phyloP scores from a whole-genome alignment of 805 yeast genomes.

The Metschnikowia lachancei region DNA sequence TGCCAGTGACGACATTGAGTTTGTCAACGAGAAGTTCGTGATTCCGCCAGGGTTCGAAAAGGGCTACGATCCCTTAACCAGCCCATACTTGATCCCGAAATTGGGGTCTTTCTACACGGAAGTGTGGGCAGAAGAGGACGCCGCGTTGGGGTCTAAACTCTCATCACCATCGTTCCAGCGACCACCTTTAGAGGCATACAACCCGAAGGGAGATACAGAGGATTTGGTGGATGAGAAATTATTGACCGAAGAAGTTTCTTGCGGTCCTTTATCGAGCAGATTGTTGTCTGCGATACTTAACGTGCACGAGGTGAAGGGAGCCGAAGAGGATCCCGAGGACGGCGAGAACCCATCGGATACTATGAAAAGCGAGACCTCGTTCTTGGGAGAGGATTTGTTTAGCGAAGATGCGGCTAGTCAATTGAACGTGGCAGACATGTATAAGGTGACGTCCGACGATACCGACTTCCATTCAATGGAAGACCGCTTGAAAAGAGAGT shows the following conservation, averaged over 20 bases:
- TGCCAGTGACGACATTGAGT: constrained; percentile 76
- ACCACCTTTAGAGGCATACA: constrained; percentile 41
- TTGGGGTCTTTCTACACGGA: constrained; percentile 81
- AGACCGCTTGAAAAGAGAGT: constrained; percentile 81
- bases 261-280: constrained; percentile 89
- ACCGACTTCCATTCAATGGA: constrained; percentile 80
- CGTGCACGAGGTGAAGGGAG: constrained; percentile 30
- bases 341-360: constrained; percentile 15
- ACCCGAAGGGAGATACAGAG: constrained; percentile 60
- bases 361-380: constrained; percentile 16
- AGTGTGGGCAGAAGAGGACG: constrained; percentile 83
- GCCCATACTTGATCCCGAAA: constrained; percentile 79
- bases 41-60: constrained; percentile 50
- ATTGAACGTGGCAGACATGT: constrained; percentile 32
- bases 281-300: constrained; percentile 75
- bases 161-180: constrained; percentile 49
- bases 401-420: constrained; percentile 38
- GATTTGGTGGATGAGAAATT: constrained; percentile 57
- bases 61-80: constrained; percentile 61
- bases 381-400: constrained; percentile 20
- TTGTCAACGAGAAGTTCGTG: constrained; percentile 61
- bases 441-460: constrained; percentile 43
- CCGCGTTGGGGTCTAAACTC: constrained; percentile 40
- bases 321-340: constrained; percentile 20
- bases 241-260: constrained; percentile 72